Percentiles rank a stretch among this genome's conserved stretches.
These are phyloP conservation scores for Alternaria burnsii DNA, from an alignment of 2,329 filamentous ascomycete species.

Conservation along the genomic window DNA sequence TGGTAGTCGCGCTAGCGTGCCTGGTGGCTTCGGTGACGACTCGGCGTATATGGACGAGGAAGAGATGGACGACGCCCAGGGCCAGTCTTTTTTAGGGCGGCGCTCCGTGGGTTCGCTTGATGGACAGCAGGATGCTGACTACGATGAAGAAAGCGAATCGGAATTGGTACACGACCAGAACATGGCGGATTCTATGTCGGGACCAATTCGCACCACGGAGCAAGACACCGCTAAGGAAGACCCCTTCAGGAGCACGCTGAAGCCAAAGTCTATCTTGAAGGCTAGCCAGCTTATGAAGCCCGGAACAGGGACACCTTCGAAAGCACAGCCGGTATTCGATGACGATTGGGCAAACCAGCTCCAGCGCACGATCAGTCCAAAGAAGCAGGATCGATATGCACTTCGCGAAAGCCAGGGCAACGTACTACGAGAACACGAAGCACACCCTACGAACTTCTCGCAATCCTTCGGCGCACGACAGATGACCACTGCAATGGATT, in stretches of 20 bases:
- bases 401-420: conserved; percentile 71
- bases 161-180: conserved; percentile 74
- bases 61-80: conserved; percentile 58
- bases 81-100: conserved; percentile 89
- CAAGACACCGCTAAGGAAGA: conserved; percentile 58
- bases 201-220: conserved; percentile 80
- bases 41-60: conserved; percentile 63
- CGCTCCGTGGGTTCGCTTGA: conserved; percentile 83
- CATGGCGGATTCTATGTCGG: conserved; percentile 80
- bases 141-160: conserved; percentile 72
- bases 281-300: conserved; percentile 44
- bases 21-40: conserved; percentile 80
- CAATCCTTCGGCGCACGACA: conserved; percentile 58
- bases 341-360: conserved; percentile 95
- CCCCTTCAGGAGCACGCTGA: conserved; percentile 43
- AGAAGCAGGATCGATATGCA: conserved; percentile 85
- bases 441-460: conserved; percentile 42
- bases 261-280: conserved; percentile 61
- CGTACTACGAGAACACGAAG: conserved; percentile 61
- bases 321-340: conserved; percentile 64
- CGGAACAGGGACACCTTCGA: conserved; percentile 61
- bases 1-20: conserved; percentile 63
- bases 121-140: conserved; percentile 68
- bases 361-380: conserved; percentile 90
- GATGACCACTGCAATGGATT: conserved; percentile 88